Percentiles rank a stretch among this genome's conserved stretches.
Conservation (phyloP, 1,284 basidiomycete species). For the Sanghuangporus baumii region DNA sequence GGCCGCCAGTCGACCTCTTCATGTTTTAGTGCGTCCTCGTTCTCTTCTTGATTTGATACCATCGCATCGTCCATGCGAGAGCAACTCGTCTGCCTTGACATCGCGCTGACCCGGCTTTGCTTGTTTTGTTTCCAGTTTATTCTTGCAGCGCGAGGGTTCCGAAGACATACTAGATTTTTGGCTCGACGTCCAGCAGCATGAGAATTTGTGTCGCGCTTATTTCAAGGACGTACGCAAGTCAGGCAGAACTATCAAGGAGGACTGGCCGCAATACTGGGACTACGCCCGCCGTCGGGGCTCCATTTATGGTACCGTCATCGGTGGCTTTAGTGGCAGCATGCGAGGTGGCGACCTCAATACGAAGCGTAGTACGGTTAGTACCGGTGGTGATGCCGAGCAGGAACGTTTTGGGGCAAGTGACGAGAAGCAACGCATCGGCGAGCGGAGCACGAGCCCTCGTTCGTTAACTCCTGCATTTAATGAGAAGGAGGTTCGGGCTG, state of each 20-base stretch:
- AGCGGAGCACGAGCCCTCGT: slow-evolving; percentile 48
- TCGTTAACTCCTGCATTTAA: slow-evolving; percentile 34
- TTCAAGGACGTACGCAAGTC: slow-evolving; percentile 98
- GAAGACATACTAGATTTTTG: slow-evolving; percentile 98
- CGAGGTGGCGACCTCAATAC: slow-evolving; percentile 34
- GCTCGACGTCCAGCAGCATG: slow-evolving; percentile 98
- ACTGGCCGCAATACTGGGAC: slow-evolving; percentile 97
- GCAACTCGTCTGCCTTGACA: neutral
- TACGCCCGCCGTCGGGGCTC: slow-evolving; percentile 83
- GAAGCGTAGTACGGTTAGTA: slow-evolving; percentile 74
- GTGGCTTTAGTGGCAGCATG: slow-evolving; percentile 41
- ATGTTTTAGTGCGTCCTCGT: slow-evolving; percentile 86
- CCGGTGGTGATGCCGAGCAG: slow-evolving; percentile 53
- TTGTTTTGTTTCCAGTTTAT: slow-evolving; percentile 46
- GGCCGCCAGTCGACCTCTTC: slow-evolving; percentile 94
- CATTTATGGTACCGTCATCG: slow-evolving; percentile 88
- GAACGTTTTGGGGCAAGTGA: slow-evolving; percentile 56
- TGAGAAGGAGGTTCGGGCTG: slow-evolving; percentile 38
- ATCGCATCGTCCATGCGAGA: neutral
- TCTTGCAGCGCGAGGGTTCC: slow-evolving; percentile 88
- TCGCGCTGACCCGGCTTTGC: neutral
- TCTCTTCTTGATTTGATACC: neutral
- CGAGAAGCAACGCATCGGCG: slow-evolving; percentile 35
- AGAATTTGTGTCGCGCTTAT: slow-evolving; percentile 96
- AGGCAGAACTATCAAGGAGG: slow-evolving; percentile 85